These are phyloP conservation scores for Hirsutella thompsonii DNA, from an alignment of 2,329 filamentous ascomycete species.

Conservation along the genomic window DNA sequence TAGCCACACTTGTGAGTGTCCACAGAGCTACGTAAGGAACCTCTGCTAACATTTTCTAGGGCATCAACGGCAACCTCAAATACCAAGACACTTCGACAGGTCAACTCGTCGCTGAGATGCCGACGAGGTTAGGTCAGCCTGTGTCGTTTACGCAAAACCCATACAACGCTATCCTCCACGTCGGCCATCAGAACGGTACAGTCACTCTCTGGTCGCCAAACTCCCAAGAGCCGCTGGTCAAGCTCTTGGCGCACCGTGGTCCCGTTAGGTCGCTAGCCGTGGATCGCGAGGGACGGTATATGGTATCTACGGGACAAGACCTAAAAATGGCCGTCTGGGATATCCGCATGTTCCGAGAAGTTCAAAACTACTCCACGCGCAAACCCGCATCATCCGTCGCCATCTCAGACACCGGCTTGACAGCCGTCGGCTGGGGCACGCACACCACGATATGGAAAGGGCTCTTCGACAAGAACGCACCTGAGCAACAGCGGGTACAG, in stretches of 20 bases:
- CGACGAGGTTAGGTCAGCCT: constrained; percentile 73
- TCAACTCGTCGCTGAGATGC: constrained; percentile 72
- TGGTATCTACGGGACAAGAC: constrained; percentile 88
- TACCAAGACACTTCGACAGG: constrained; percentile 95
- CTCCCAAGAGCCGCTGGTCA: constrained; percentile 72
- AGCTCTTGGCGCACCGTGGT: constrained; percentile 78
- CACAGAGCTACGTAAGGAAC: no score
- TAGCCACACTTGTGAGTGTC: constrained; percentile 64
- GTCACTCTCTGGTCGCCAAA: constrained; percentile 96
- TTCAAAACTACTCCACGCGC: constrained; percentile 77
- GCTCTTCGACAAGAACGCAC: constrained; percentile 61
- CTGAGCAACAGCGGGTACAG: constrained; percentile 66
- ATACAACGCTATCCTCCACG: constrained; percentile 81
- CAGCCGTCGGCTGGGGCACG: constrained; percentile 85
- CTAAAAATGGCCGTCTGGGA: constrained; percentile 92
- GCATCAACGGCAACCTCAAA: constrained; percentile 72
- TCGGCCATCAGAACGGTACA: constrained; percentile 89
- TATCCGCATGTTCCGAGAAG: constrained; percentile 83
- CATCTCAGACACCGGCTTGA: constrained; percentile 80
- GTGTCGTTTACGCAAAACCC: constrained; percentile 80
- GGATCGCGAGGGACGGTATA: constrained; percentile 84
- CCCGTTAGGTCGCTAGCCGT: constrained; percentile 77
- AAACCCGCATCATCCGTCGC: constrained; percentile 72
- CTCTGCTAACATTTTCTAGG: constrained; percentile 24
- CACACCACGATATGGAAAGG: constrained; percentile 84